Evolutionary conservation across 306 rosid genomes (phyloP).

Genomic region (Lathyrus tuberosus): DNA sequence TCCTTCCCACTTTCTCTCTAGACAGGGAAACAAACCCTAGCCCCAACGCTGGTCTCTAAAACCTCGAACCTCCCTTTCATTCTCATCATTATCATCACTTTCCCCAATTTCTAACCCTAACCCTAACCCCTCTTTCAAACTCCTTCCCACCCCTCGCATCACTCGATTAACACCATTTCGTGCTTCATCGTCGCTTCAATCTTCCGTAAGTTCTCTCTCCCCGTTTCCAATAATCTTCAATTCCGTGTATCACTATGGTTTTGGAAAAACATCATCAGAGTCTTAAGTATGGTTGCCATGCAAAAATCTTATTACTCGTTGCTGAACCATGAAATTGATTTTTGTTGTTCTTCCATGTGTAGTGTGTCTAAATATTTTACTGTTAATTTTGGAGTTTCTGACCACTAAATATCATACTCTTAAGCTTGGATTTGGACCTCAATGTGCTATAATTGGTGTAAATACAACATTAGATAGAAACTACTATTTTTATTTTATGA

Average conservation of each 20-base stretch:
- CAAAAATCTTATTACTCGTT: neutral
- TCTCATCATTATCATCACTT: slow-evolving; percentile 41
- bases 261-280: neutral
- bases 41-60: slow-evolving; percentile 53
- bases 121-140: slow-evolving; percentile 40
- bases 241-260: neutral
- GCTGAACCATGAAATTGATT: neutral
- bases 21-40: too few species aligned
- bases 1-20: too few species aligned
- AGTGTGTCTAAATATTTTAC: neutral
- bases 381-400: slow-evolving; percentile 7
- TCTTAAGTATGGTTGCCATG: neutral
- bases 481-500: neutral
- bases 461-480: neutral
- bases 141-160: slow-evolving; percentile 39
- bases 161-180: slow-evolving; percentile 45
- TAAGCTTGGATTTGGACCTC: slow-evolving; percentile 5
- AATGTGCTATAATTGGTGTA: neutral
- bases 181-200: slow-evolving; percentile 55
- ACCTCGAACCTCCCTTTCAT: slow-evolving; percentile 45
- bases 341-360: slow-evolving; percentile 9
- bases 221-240: neutral
- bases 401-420: neutral
- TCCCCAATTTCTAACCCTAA: slow-evolving; percentile 23
- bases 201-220: slow-evolving; percentile 46